Base-by-base conservation (phyloP, 768 basidiomycete genomes). In the Lanmaoa pseudosensibilis region DNA sequence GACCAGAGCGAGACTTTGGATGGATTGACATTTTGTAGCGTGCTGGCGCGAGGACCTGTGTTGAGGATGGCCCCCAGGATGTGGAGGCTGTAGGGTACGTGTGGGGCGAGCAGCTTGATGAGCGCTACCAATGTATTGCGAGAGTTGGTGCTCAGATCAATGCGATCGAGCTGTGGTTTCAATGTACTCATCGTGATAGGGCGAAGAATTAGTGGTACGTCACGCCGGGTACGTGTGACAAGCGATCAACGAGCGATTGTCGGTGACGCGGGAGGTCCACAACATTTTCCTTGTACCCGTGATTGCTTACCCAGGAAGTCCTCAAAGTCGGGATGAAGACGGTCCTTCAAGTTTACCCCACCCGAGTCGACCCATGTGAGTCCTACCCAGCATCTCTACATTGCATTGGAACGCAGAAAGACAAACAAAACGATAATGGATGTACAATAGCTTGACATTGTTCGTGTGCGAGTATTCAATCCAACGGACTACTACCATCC, bases 61-160 rank as follows among this genome's bases (percentile, higher is more conserved):
- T 69, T 69, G 18, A 61, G 56, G 34, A 69, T 38, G 50, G 33
- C 18, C 15, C 67, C 65, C 10, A 69, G 53, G 43, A 65, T 40
- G 21, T 54, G 38, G 13, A 62, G 53, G 15, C 58, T 59, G 48
- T 55, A 53, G 11, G 65, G 60, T 38, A 46, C 39, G 32, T 56
- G 54, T 15, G 61, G 56, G 9, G 48, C n/a, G 12, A 66, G 65
- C 13, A 66, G 23, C 25, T 53, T 45, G 45, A 48, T 25, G 46
- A 68, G 54, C 0, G 50, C 47, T 43, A 53, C 32, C 34, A 57
- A 10, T 11, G 48, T 55, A 34, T 54, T 4, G 25, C 41, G 44
- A 23, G 51, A 48, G 40, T 37, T n/a, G 21, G 49, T 25, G 33
- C 27, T 45, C 23, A 60, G 47, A 45, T 66, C 59, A 32, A 64